Evolutionary conservation across 1,139 yeast genomes (phyloP).

Genomic region (Blastobotrys ciferrii): DNA sequence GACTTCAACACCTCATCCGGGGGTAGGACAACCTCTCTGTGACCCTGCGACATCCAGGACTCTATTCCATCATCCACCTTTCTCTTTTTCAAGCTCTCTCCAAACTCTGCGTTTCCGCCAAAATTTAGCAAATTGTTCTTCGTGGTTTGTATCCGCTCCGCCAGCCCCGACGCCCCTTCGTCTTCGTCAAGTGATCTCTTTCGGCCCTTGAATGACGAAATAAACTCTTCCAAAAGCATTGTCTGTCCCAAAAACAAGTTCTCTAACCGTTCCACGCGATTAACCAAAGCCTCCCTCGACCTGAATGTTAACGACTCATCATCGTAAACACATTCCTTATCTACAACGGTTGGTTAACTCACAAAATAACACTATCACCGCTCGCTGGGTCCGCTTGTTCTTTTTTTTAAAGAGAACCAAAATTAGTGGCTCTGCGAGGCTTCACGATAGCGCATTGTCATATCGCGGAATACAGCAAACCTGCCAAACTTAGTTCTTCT

Average conservation of each 20-base stretch:
- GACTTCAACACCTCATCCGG: conserved; percentile 14
- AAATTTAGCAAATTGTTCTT: neutral
- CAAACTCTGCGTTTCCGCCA: neutral
- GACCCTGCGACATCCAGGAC: too few species aligned
- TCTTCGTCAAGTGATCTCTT: neutral
- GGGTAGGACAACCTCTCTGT: conserved; percentile 9
- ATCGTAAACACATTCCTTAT: conserved; percentile 1
- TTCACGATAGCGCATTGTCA: too few species aligned
- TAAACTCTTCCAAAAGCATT: neutral
- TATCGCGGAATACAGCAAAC: too few species aligned
- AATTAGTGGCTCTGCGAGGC: conserved; percentile 14
- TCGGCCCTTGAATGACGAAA: neutral
- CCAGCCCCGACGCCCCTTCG: neutral
- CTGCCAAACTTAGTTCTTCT: too few species aligned
- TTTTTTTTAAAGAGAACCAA: too few species aligned
- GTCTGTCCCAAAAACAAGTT: conserved; percentile 1
- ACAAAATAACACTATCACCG: neutral
- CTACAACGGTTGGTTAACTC: neutral
- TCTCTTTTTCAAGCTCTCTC: neutral
- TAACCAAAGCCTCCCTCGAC: conserved; percentile 2
- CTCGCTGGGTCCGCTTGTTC: too few species aligned
- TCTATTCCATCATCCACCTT: neutral
- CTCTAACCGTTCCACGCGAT: conserved; percentile 1
- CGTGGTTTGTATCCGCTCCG: neutral
- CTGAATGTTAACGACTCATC: conserved; percentile 1